Base-by-base conservation (phyloP, 1,284 basidiomycete species). In the Irpex lacteus region DNA sequence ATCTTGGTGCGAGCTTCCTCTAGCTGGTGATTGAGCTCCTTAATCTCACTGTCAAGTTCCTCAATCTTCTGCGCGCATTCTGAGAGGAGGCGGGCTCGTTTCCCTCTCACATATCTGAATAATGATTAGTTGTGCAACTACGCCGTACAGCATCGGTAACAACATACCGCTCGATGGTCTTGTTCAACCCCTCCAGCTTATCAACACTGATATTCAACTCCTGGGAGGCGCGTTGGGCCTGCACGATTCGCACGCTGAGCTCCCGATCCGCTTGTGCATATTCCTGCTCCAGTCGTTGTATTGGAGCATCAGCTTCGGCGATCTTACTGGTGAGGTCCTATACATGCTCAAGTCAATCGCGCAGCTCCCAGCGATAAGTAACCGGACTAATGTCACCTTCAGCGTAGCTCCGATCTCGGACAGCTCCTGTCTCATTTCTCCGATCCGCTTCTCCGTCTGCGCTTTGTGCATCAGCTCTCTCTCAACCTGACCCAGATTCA, bases 271-370 rank as follows among this genome's bases (percentile, higher is more conserved):
- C 73, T 60, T 79, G 76, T 63, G 84, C 79, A 64, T 89, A 80
- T 63, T 89, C 87, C 57, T 80, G 79, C 65, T 93, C 87, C 37
- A 93, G 81, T 26, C 78, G 78, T 57, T 89, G 83, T 38, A 94
- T 90, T 0, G 93, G 93, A 1, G 77, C 84, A 65, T 86, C 83
- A 6, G 86, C 85, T 54, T 87, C 86, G 19, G 78, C 73, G 47
- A 95, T 85, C 70, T 83, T 85, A 11, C 72, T 76, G 40, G 94
- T 91, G 32, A 91, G 74, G 55, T 85, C 86, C 92, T 94, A n/a
- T 19, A 60, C 8, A 59, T 44, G 26, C 26, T 26, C 26, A 59
- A 65, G 56, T 57, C 26, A 60, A 4, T 64, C 57, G 58, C 44
- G 70, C n/a, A 52, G n/a, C 47, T 63, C 26, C 3, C 26, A 26